Evolutionary conservation across 2,329 filamentous ascomycete species (phyloP), one percentile per base, ranked within the genome.

Genomic region (Calonectria pseudoreteaudii): DNA sequence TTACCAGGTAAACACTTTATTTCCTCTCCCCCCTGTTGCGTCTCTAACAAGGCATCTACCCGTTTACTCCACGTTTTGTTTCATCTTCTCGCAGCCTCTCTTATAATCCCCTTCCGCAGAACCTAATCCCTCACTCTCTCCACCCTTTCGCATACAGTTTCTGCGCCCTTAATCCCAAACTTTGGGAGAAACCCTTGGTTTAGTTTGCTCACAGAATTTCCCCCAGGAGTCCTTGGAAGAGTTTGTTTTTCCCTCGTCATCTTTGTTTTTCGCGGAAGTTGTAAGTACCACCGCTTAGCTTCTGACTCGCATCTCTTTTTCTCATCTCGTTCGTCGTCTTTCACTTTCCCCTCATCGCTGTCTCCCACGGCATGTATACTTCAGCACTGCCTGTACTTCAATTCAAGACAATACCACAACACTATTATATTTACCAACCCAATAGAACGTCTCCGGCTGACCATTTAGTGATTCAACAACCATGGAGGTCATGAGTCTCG

Each of bases 371-470:
- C 4, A 11, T 31, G 14, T 30, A 7, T 23, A 6, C 31, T 23
- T 58, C 8, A 23, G 10, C 16, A 31, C 20, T 11, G 11, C 6
- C 18, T n/a, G 34, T 16, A 18, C 34, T n/a, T 10, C n/a, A 28
- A 23, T 60, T 26, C 31, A 60, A 16, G 36, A 4, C 20, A 38
- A 23, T 31, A 52, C 8, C 11, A 20, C 53, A n/a, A 20, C 8
- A 8, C 23, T 3, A 18, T 16, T 26, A 23, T 26, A 8, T 18
- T 16, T 50, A 14, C 23, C 23, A 50, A 28, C 14, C 14, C 11
- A 23, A 26, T 23, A 50, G n/a, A 14, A 14, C 41, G 30, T 50
- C 31, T 11, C 76, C 78, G 68, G 70, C 71, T 47, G 69, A 74
- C 52, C 11, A 56, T 71, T 75, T 76, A 75, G 58, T 34, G 36